These are phyloP conservation scores for Eimeria sp. DNA, from an alignment of 169 alveolate species.

Conservation along the genomic window DNA sequence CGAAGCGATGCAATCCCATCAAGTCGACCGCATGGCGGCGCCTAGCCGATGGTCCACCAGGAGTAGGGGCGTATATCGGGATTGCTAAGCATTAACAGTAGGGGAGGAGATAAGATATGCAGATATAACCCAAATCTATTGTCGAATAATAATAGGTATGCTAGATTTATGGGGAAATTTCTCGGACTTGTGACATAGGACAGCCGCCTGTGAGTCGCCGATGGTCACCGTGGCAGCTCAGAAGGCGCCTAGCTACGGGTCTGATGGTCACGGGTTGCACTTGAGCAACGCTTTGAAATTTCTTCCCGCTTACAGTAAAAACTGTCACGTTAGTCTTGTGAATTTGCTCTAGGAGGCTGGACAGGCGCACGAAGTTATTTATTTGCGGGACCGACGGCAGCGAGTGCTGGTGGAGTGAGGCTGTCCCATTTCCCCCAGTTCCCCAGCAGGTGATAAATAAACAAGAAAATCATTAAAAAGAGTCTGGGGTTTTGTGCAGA, in stretches of 20 bases:
- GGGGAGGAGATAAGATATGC: not conserved
- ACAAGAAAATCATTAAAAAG: not conserved
- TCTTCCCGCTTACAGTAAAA: not conserved
- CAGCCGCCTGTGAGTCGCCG: not conserved
- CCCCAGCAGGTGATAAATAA: not conserved
- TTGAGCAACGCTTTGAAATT: not conserved
- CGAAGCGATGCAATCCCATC: not conserved
- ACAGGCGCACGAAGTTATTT: not conserved
- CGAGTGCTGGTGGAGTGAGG: not conserved
- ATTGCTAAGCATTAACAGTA: not conserved
- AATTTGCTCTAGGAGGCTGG: not conserved
- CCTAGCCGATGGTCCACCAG: not conserved
- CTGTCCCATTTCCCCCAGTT: not conserved
- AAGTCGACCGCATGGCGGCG: not conserved
- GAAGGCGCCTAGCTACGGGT: not conserved
- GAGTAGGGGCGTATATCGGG: not conserved
- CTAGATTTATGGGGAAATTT: not conserved
- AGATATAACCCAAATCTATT: not conserved
- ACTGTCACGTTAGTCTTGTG: not conserved
- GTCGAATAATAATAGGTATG: not conserved
- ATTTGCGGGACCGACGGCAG: not conserved
- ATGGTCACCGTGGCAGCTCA: constrained; percentile 27
- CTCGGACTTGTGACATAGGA: not conserved
- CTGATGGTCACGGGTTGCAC: not conserved
- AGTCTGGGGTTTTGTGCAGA: too few relatives aligned